Evolutionary conservation across 352 stramenopile species (phyloP).

Genomic region (Globisporangium sylvaticum): DNA sequence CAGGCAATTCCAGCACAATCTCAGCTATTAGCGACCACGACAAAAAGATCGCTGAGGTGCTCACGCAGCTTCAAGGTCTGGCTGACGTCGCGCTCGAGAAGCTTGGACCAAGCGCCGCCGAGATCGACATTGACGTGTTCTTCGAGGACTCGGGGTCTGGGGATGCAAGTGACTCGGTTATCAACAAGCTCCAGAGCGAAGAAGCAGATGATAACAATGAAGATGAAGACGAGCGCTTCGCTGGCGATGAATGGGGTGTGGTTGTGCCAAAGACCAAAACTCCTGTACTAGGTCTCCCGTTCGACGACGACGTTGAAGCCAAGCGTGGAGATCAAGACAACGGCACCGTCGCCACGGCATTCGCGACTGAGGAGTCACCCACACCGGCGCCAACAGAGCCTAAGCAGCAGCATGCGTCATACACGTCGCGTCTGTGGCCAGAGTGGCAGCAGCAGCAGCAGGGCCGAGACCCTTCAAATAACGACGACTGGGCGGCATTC

Average conservation of each 20-base stretch:
- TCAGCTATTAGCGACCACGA: not conserved
- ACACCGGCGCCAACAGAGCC: not conserved
- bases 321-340: not conserved
- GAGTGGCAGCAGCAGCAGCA: not conserved
- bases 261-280: not conserved
- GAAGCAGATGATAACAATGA: not conserved
- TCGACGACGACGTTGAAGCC: not conserved
- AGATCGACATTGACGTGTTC: constrained; percentile 10
- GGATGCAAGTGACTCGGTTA: not conserved
- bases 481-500: constrained; percentile 6
- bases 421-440: not conserved
- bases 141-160: not conserved
- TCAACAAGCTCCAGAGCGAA: not conserved
- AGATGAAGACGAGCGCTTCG: not conserved
- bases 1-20: not conserved
- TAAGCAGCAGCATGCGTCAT: not conserved
- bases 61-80: constrained; percentile 2
- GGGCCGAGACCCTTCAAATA: too few species aligned
- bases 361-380: not conserved
- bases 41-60: constrained; percentile 1
- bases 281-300: not conserved
- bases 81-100: not conserved
- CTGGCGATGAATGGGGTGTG: constrained; percentile 6
- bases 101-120: constrained; percentile 1
- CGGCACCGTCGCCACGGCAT: not conserved